Evolutionary conservation across 495 filamentous ascomycete genomes (phyloP), one percentile per base, ranked within the genome.

Genomic region (Apodospora peruviana): DNA sequence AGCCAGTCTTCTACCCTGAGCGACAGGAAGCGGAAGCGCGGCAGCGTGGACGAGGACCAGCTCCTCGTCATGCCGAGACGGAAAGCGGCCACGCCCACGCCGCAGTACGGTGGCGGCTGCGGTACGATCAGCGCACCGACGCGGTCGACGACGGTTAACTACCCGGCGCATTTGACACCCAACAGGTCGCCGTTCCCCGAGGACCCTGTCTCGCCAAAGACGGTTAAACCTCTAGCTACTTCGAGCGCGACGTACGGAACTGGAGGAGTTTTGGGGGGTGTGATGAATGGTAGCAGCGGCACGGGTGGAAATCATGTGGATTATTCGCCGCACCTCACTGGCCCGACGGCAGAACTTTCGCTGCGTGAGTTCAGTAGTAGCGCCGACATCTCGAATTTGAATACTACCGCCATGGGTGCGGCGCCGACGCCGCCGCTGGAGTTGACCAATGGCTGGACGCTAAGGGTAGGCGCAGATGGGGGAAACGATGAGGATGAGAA

Each of bases 21-120:
- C 48, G 55, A 34, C 55, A 57, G 61, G 54, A 72, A 71, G 57
- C 69, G 68, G 27, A 73, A 73, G 47, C 62, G 69, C 9, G 53
- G 58, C 18, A 21, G 50, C 36, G 27, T 32, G 27, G 27, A 32
- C 27, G 27, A 32, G 7, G 7, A 32, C 27, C 27, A 14, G 7
- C 27, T 32, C 27, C 27, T 32, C 7, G n/a, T n/a, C n/a, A n/a
- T n/a, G n/a, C 14, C 27, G 27, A 7, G 25, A 38, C 17, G 34
- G 50, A 52, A 35, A 41, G 38, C 52, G 32, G 12, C 34, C 29
- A 46, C 2, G 36, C 43, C 16, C 7, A 34, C 14, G 10, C 19
- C 52, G 0, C 55, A 52, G 8, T 8, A 10, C 4, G 23, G 17
- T 11, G 12, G 12, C 12, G 17, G 17, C 37, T n/a, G n/a, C n/a